Evolutionary conservation across 768 basidiomycete species (phyloP), one percentile per base, ranked within the genome.

Genomic region (Lactifluus volemus): DNA sequence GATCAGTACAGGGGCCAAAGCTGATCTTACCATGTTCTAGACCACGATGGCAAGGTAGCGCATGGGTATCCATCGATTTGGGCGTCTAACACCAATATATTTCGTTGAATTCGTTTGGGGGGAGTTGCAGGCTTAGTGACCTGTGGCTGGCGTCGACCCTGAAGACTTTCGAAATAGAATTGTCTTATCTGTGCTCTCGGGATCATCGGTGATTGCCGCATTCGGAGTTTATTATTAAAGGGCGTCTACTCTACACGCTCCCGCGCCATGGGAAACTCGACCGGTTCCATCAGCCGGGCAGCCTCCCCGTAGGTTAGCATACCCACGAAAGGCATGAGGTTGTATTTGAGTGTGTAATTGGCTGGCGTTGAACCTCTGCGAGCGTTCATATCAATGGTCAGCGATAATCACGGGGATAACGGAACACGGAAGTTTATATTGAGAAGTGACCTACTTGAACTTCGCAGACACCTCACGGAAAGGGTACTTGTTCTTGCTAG

Each of bases 311-410:
- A 88, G 3, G 81, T 85, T 51, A 94, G 78, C 48, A 84, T 66
- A 19, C 93, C 93, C 19, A 95, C 89, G 68, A 88, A 85, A 7
- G 93, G 93, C 91, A 95, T 94, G 36, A 92, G 69, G 68, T 94
- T 92, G 74, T 94, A 96, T 68, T 87, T 89, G 30, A 96, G 78
- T 1, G 81, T 76, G 70, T 89, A 94, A 61, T 82, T 75, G 6
- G 86, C 84, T 15, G 86, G 77, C 14, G 80, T 74, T 34, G 81
- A 79, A 68, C 84, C 79, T 69, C 91, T 92, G 67, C n/a, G 50
- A 25, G 52, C 44, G 53, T 39, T 17, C 17, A n/a, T 34, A 54
- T 60, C 52, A 55, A 50, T 59, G 44, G 65, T 65, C 65, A 69
- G 60, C 39, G 21, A 62, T 25, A 17, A 25, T 56, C 38, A 53